phyloP scores from a whole-genome alignment of 495 filamentous ascomycete genomes.

The Daldinia childiae region DNA sequence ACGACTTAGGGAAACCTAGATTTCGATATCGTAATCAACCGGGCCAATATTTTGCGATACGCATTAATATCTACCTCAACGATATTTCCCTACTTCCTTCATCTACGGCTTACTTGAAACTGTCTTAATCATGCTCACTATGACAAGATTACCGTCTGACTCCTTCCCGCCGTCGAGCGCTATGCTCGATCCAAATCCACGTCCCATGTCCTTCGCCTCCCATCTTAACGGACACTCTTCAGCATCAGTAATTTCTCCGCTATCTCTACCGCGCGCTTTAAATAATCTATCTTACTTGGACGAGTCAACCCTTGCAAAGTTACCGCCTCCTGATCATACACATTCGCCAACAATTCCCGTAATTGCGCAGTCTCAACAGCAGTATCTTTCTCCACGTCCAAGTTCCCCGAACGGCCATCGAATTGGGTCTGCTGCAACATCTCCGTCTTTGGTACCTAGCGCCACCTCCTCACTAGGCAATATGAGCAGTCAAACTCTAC shows the following conservation, averaged over 20 bases:
- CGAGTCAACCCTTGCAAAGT: slow-evolving; percentile 21
- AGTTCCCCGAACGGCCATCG: slow-evolving; percentile 14
- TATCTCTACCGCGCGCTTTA: slow-evolving; percentile 51
- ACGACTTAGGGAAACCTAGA: slow-evolving; percentile 23
- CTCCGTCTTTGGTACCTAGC: slow-evolving; percentile 42
- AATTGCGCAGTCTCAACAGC: slow-evolving; percentile 28
- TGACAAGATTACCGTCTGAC: slow-evolving; percentile 40
- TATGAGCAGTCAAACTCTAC: slow-evolving; percentile 34
- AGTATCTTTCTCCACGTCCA: slow-evolving; percentile 44
- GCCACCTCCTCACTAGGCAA: slow-evolving; percentile 30
- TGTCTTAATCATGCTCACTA: slow-evolving; percentile 37
- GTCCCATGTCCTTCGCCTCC: slow-evolving; percentile 32
- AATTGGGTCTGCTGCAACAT: slow-evolving; percentile 23
- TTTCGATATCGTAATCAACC: slow-evolving; percentile 16
- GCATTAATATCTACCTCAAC: slow-evolving; percentile 23
- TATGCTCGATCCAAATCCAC: slow-evolving; percentile 39
- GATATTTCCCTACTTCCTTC: slow-evolving; percentile 15
- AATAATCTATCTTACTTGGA: slow-evolving; percentile 48
- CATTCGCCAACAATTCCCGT: slow-evolving; percentile 34
- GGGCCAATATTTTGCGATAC: slow-evolving; percentile 8
- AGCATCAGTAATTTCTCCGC: slow-evolving; percentile 53
- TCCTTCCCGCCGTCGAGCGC: slow-evolving; percentile 38
- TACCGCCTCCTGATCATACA: slow-evolving; percentile 44
- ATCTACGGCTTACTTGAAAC: background rate
- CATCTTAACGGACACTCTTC: slow-evolving; percentile 45